Percentiles rank a stretch among this genome's conserved stretches.
These are phyloP conservation scores for Pyrenophora graminea DNA, from an alignment of 2,329 filamentous ascomycete genomes.

Conservation along the genomic window DNA sequence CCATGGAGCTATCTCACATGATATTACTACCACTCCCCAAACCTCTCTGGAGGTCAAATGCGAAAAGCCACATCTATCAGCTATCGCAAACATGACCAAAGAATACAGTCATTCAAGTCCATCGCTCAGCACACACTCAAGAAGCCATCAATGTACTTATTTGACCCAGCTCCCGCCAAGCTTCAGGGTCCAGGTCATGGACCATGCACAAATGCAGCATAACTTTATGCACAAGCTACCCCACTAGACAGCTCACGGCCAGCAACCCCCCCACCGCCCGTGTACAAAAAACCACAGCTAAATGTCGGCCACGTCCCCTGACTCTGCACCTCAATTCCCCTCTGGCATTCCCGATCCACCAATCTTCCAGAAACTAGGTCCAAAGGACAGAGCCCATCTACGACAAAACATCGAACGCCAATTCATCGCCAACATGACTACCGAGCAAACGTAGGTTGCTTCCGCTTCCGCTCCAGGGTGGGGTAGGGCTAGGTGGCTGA, in stretches of 20 bases:
- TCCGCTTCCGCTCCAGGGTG: background rate
- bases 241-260: slow-evolving; percentile 15
- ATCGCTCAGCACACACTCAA: slow-evolving; percentile 6
- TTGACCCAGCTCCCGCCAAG: slow-evolving; percentile 14
- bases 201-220: slow-evolving; percentile 9
- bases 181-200: slow-evolving; percentile 9
- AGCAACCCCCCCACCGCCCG: slow-evolving; percentile 16
- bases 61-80: no score
- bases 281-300: slow-evolving; percentile 30
- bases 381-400: slow-evolving; percentile 54
- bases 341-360: slow-evolving; percentile 24
- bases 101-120: slow-evolving; percentile 1
- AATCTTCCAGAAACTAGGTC: slow-evolving; percentile 53
- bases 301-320: slow-evolving; percentile 19
- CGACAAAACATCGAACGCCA: slow-evolving; percentile 39
- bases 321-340: slow-evolving; percentile 18
- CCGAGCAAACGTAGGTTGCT: slow-evolving; percentile 82
- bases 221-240: slow-evolving; percentile 15
- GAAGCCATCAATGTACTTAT: slow-evolving; percentile 14
- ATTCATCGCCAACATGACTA: slow-evolving; percentile 56
- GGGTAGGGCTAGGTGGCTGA: background rate
- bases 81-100: no score
- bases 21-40: no score
- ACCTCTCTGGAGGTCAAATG: no score
- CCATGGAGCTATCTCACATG: no score